These are phyloP conservation scores for Venturia aucupariae DNA, from an alignment of 2,329 filamentous ascomycete genomes.

Conservation along the genomic window DNA sequence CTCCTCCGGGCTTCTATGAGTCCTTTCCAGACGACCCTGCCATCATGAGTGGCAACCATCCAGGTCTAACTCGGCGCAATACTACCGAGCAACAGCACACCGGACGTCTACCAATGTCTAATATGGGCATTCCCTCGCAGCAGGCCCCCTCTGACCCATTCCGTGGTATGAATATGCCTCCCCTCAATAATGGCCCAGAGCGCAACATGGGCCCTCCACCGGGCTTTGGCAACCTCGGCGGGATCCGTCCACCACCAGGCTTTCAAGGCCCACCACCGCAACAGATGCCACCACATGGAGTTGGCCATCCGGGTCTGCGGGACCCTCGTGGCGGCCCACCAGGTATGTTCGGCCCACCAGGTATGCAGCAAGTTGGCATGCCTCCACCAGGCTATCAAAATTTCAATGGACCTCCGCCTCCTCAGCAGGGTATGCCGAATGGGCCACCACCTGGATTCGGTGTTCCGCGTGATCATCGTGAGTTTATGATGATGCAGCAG, in stretches of 20 bases:
- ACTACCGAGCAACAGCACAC: conserved; percentile 8
- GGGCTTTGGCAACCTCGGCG: not conserved
- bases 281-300: conserved; percentile 8
- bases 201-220: conserved; percentile 13
- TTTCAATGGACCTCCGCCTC: conserved; percentile 9
- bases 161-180: conserved; percentile 10
- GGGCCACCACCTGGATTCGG: conserved; percentile 9
- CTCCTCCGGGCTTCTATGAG: conserved; percentile 11
- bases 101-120: conserved; percentile 7
- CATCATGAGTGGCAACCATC: conserved; percentile 4
- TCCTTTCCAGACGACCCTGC: not conserved
- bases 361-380: not conserved
- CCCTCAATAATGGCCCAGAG: not conserved
- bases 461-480: not conserved
- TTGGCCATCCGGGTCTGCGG: conserved; percentile 2
- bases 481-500: conserved; percentile 11
- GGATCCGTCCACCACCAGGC: conserved; percentile 12
- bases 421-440: not conserved
- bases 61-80: conserved; percentile 13
- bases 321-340: conserved; percentile 2
- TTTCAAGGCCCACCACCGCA: conserved; percentile 5
- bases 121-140: conserved; percentile 15
- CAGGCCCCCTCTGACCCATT: conserved; percentile 11
- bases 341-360: conserved; percentile 2
- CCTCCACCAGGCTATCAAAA: conserved; percentile 6